Evolutionary conservation across 2,329 filamentous ascomycete species (phyloP).

Genomic region (Mycogone perniciosa): DNA sequence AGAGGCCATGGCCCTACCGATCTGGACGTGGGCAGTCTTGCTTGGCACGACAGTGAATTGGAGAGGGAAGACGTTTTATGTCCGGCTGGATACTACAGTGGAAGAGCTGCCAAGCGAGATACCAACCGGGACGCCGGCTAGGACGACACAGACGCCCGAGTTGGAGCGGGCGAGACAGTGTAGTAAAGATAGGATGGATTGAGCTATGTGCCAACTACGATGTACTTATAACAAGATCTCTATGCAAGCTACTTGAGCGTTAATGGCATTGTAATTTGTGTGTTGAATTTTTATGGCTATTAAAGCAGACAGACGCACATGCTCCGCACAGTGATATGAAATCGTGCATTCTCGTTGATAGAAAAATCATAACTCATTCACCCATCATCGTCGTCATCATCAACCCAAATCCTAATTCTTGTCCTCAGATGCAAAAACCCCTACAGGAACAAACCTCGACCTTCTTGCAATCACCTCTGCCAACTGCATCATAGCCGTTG

Average conservation of each 20-base stretch:
- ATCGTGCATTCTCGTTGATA: no score
- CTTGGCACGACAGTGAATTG: constrained; percentile 84
- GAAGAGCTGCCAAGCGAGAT: constrained; percentile 34
- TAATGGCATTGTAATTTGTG: no score
- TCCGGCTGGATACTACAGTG: constrained; percentile 79
- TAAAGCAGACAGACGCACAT: no score
- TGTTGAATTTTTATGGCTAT: no score
- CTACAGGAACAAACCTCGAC: constrained; percentile 7
- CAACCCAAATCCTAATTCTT: background rate
- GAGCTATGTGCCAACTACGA: background rate
- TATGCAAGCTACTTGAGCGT: background rate
- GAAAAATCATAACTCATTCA: no score
- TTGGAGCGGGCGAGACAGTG: constrained; percentile 17
- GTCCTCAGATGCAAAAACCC: constrained; percentile 4
- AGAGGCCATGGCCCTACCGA: constrained; percentile 74
- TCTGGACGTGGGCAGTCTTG: constrained; percentile 86
- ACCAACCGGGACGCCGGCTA: constrained; percentile 3
- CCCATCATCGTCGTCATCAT: no score
- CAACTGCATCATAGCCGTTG: constrained; percentile 8
- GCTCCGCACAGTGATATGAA: no score
- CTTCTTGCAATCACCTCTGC: constrained; percentile 10
- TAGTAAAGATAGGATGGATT: constrained; percentile 24
- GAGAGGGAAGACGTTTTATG: constrained; percentile 76
- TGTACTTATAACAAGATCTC: background rate
- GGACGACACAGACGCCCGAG: constrained; percentile 16